phyloP scores from a whole-genome alignment of 257 asterid genomes.

The Vinca minor region DNA sequence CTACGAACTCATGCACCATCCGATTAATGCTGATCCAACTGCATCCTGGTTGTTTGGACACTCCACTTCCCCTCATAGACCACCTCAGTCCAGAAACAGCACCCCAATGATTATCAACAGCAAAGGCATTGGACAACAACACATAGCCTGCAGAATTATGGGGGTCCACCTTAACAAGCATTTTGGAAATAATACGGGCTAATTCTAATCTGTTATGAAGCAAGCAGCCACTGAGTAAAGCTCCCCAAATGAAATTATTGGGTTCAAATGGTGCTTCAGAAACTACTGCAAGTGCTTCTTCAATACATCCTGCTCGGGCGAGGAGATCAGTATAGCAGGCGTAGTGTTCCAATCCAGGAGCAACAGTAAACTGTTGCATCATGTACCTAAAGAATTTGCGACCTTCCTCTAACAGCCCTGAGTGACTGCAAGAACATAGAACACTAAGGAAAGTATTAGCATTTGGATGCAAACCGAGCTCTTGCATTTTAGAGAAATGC shows the following conservation, averaged over 20 bases:
- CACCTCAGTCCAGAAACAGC: conserved; percentile 44
- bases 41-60: conserved; percentile 50
- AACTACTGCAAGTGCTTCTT: conserved; percentile 57
- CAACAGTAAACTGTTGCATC: conserved; percentile 20
- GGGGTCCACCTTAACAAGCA: conserved; percentile 60
- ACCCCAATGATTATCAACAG: conserved; percentile 44
- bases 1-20: conserved; percentile 48
- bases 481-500: conserved; percentile 41
- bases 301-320: conserved; percentile 54
- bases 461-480: conserved; percentile 29
- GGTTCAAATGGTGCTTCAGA: conserved; percentile 49
- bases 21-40: conserved; percentile 57
- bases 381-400: conserved; percentile 39
- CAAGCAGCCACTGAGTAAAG: conserved; percentile 52
- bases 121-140: conserved; percentile 63
- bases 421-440: conserved; percentile 55
- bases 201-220: conserved; percentile 50
- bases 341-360: conserved; percentile 60
- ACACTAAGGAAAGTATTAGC: conserved; percentile 44
- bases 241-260: conserved; percentile 64
- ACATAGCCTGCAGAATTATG: conserved; percentile 68
- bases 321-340: conserved; percentile 66
- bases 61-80: conserved; percentile 57
- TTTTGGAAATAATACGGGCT: conserved; percentile 38
- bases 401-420: conserved; percentile 51